These are phyloP conservation scores for Pelargonium nanum DNA, from an alignment of 345 rosid genomes.

Conservation along the genomic window DNA sequence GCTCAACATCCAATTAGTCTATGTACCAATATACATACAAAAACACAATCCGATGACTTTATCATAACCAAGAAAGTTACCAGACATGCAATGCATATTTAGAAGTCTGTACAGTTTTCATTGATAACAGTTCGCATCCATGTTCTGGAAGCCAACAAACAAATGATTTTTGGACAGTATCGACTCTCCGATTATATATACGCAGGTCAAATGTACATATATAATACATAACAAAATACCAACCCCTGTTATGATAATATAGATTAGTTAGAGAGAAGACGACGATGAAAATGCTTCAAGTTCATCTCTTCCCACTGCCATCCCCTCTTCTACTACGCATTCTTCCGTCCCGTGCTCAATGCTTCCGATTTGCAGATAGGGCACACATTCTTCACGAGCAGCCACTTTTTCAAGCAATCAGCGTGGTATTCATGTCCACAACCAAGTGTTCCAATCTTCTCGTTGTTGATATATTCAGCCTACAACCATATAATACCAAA, in stretches of 20 bases:
- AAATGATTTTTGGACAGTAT: conserved; percentile 16
- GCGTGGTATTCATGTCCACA: conserved; percentile 79
- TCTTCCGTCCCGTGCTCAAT: conserved; percentile 22
- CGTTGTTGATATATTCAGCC: conserved; percentile 53
- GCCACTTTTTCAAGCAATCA: conserved; percentile 81
- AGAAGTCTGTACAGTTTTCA: not conserved
- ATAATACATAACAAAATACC: not conserved
- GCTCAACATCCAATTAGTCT: too few relatives aligned
- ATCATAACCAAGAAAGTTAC: not conserved
- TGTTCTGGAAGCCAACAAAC: conserved; percentile 12
- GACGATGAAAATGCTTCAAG: not conserved
- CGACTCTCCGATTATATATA: not conserved
- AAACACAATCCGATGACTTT: too few relatives aligned
- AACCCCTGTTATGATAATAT: not conserved
- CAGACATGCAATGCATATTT: not conserved
- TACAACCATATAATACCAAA: conserved; percentile 11
- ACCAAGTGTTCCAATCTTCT: conserved; percentile 49
- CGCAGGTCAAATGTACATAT: not conserved
- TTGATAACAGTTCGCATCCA: not conserved
- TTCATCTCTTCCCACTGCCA: not conserved
- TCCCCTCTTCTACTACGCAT: conserved; percentile 1
- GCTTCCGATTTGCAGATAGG: conserved; percentile 90
- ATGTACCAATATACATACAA: too few relatives aligned
- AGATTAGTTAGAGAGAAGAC: not conserved
- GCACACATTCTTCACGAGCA: conserved; percentile 66